Base-by-base conservation (phyloP, 192 early-diverging fungal species). In the Lobosporangium transversale region DNA sequence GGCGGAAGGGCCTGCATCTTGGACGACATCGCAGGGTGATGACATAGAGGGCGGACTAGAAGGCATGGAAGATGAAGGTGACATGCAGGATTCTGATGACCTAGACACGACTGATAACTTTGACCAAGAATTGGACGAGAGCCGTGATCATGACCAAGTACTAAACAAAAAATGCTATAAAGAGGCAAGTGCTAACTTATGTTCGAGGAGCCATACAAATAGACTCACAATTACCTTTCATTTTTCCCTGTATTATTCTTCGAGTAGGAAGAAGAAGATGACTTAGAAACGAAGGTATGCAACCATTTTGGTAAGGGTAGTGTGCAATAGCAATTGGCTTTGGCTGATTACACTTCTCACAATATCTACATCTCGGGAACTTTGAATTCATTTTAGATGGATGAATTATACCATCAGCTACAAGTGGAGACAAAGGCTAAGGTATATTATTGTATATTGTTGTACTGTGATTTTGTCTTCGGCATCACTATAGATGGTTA, bases 1-100 rank as follows among this genome's bases (percentile, higher is more conserved):
- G 11, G 44, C 43, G 26, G 73, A 62, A 14, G 58, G 51, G 2
- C 58, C 73, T 5, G 53, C 58, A 10, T 76, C 73, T 24, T 76
- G 73, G 73, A 76, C 73, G 30, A 67, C 64, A 45, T 76, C 73
- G 1, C 73, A 76, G 32, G 73, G 73, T 14, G 73, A 76, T 43
- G 62, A 75, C 26, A 53, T 23, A 8, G 63, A 58, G 1, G 56
- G 32, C 1, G 58, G 12, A 18, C 15, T 76, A 10, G 73, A 47
- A 2, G 45, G 40, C 6, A 36, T 58, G 18, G 60, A 47, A 18
- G 69, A 71, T 29, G 69, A 63, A 23, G 69, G 51, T 21, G 70
- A 76, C 42, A 76, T 76, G 63, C 73, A 76, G 51, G 73, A 76
- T 47, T 76, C 73, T 20, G 73, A 69, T n/a, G 62, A 71, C 47